Evolutionary conservation across 495 filamentous ascomycete genomes (phyloP), one percentile per base, ranked within the genome.

Genomic region (Xylona heveae): DNA sequence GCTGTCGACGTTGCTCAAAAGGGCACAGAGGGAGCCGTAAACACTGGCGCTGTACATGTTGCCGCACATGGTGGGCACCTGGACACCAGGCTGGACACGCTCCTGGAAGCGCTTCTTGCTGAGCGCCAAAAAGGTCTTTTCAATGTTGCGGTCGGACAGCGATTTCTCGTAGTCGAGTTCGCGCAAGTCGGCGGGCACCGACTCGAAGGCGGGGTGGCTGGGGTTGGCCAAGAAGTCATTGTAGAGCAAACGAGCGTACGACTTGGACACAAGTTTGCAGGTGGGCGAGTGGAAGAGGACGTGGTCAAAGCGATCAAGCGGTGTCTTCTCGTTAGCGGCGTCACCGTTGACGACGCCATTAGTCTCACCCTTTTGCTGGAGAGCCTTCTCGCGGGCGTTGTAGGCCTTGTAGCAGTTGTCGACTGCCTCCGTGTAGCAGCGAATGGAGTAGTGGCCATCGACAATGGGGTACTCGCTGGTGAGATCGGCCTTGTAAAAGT

Each of bases 1-100:
- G 47, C 68, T 70, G 39, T 64, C 58, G 34, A 84, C 58, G 47
- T 83, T 72, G 53, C 64, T 62, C 40, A 97, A 48, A 37, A 95
- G 50, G 42, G 71, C 74, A 50, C 70, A 67, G 27, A 97, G 62
- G 34, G 80, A 81, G 36, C 71, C 73, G 61, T 83, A 97, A 42
- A 97, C 78, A 49, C 80, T 92, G 30, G 76, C 88, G 45, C 76
- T 84, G 61, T 97, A 97, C 90, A 94, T 97, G 67, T 97, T 97
- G 54, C 88, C 90, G 55, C 83, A 93, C 59, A 81, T 74, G 26
- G 83, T 94, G 22, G 88, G 76, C 15, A 90, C 77, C 50, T 90
- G 62, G 48, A 88, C 77, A 46, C 64, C 57, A 23, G 90, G 83
- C 49, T 74, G 61, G 36, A 97, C 78, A 52, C 83, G 78, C 54